Conservation (phyloP, 2,329 filamentous ascomycete genomes). For the Macroventuria anomochaeta region DNA sequence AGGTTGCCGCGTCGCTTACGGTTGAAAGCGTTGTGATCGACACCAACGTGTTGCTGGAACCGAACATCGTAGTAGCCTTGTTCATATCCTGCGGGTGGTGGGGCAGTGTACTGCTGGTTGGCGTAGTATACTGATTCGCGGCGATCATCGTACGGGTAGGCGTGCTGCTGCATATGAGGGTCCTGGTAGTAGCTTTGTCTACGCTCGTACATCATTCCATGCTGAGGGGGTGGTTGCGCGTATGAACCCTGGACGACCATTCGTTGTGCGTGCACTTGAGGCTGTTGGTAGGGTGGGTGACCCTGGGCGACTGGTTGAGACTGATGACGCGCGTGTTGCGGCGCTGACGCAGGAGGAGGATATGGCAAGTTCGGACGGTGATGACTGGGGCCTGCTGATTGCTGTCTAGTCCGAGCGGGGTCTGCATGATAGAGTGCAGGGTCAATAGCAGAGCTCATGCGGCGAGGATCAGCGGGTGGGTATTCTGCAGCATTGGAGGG, state of each 20-base stretch:
- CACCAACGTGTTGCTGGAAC: conserved; percentile 39
- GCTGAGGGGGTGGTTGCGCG: conserved; percentile 19
- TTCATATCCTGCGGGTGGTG: conserved; percentile 27
- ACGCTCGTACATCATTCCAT: conserved; percentile 26
- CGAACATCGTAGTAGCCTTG: conserved; percentile 32
- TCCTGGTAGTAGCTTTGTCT: conserved; percentile 40
- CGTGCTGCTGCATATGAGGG: conserved; percentile 20
- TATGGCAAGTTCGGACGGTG: conserved; percentile 42
- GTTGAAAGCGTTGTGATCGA: conserved; percentile 46
- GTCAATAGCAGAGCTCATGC: conserved; percentile 32
- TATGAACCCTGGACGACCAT: conserved; percentile 18
- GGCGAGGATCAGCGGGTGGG: conserved; percentile 23
- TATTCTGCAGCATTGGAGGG: conserved; percentile 24
- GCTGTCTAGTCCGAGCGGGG: conserved; percentile 10
- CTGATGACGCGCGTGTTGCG: conserved; percentile 36
- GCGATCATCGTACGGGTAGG: conserved; percentile 29
- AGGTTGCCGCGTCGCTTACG: conserved; percentile 77
- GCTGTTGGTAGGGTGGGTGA: conserved; percentile 11
- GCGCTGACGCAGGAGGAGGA: conserved; percentile 23
- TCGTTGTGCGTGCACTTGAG: conserved; percentile 17
- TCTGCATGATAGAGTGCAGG: conserved; percentile 24
- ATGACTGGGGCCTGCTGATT: conserved; percentile 21
- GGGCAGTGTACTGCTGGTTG: conserved; percentile 18
- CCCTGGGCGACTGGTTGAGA: conserved; percentile 33
- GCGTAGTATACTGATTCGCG: conserved; percentile 32